Conservation (phyloP, 2,329 filamentous ascomycete genomes). For the Davidsoniella virescens region DNA sequence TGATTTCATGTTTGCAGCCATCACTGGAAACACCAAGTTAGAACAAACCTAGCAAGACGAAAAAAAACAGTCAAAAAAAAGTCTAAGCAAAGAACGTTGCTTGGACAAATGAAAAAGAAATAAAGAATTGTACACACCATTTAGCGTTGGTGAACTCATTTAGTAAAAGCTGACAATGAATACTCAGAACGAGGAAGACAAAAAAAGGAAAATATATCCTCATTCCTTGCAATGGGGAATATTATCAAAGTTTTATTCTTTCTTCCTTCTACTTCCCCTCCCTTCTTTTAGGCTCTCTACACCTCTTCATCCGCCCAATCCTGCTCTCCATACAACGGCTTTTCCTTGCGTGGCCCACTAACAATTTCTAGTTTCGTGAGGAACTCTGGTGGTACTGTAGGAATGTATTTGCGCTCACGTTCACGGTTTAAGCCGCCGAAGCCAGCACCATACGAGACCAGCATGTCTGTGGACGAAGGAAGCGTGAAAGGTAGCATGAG, state of each 20-base stretch:
- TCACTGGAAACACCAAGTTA: neutral
- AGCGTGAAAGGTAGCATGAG: conserved; percentile 90
- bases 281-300: conserved; percentile 15
- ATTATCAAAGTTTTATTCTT: too few relatives aligned
- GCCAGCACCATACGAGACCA: conserved; percentile 84
- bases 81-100: too few relatives aligned
- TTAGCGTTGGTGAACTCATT: too few relatives aligned
- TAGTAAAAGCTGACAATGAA: too few relatives aligned
- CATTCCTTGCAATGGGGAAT: too few relatives aligned
- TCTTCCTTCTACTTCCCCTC: neutral
- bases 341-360: conserved; percentile 29
- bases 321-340: conserved; percentile 43
- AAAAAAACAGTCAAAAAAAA: too few relatives aligned
- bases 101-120: neutral
- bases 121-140: neutral
- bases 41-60: too few relatives aligned
- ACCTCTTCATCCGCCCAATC: conserved; percentile 54
- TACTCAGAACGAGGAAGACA: neutral
- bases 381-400: conserved; percentile 87
- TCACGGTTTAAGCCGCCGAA: conserved; percentile 88
- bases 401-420: conserved; percentile 86
- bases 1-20: too few relatives aligned
- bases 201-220: too few relatives aligned
- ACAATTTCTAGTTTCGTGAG: conserved; percentile 62
- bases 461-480: conserved; percentile 92